phyloP scores from a whole-genome alignment of 2,329 filamentous ascomycete species.

The Fusarium udum region DNA sequence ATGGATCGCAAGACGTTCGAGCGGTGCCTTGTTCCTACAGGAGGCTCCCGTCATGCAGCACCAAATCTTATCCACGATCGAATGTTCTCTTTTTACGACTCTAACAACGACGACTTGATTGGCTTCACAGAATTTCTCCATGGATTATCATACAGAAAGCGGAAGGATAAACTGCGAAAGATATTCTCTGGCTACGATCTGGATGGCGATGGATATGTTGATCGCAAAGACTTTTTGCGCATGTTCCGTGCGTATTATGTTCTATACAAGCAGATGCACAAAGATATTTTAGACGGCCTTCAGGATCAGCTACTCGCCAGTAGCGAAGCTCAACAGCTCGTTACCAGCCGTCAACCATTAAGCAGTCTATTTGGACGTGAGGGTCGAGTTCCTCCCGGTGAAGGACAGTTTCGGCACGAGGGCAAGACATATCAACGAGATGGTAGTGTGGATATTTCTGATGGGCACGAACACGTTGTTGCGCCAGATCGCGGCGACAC shows the following conservation, averaged over 20 bases:
- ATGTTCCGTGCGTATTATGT: conserved; percentile 94
- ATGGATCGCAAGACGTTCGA: conserved; percentile 96
- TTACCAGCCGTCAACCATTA: conserved; percentile 78
- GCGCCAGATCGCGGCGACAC: conserved; percentile 69
- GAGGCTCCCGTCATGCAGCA: conserved; percentile 77
- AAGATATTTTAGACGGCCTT: conserved; percentile 80
- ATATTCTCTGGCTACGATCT: conserved; percentile 93
- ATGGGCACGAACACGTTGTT: conserved; percentile 66
- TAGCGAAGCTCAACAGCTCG: conserved; percentile 78
- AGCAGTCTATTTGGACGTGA: conserved; percentile 80
- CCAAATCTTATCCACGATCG: conserved; percentile 95
- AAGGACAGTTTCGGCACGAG: conserved; percentile 65
- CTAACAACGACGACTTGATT: conserved; percentile 87
- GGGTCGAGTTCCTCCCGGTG: conserved; percentile 71
- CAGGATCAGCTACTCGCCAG: conserved; percentile 82
- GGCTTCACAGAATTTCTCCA: conserved; percentile 91
- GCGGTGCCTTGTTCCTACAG: conserved; percentile 86
- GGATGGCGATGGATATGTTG: conserved; percentile 86
- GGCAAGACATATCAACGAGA: conserved; percentile 72
- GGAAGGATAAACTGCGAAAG: conserved; percentile 74
- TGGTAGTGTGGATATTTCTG: conserved; percentile 71
- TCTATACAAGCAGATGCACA: conserved; percentile 87
- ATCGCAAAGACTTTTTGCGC: conserved; percentile 85
- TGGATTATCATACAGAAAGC: conserved; percentile 76
- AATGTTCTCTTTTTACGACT: conserved; percentile 97